Evolutionary conservation across 306 rosid genomes (phyloP).

Genomic region (Quillaja saponaria): DNA sequence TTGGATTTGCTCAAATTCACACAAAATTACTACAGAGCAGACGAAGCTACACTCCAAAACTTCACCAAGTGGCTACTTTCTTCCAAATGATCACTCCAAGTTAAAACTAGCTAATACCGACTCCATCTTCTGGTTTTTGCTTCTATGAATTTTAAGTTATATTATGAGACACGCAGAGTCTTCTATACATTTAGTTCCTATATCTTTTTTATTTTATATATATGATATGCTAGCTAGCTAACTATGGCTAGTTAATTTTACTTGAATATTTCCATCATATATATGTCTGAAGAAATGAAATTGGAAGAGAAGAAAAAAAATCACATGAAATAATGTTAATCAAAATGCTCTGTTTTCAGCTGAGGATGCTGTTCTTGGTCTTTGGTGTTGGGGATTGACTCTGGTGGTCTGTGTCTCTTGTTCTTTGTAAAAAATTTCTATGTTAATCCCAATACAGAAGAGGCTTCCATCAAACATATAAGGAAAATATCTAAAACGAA

Average conservation of each 20-base stretch:
- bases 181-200: too few species aligned
- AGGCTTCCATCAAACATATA: conserved; percentile 6
- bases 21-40: conserved; percentile 66
- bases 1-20: conserved; percentile 60
- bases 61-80: conserved; percentile 67
- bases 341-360: not conserved
- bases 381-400: conserved; percentile 6
- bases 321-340: too few species aligned
- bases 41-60: conserved; percentile 57
- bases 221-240: not conserved
- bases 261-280: not conserved
- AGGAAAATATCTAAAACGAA: conserved; percentile 40
- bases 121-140: too few species aligned
- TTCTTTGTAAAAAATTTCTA: conserved; percentile 4
- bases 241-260: too few species aligned
- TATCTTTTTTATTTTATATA: too few species aligned
- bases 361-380: not conserved
- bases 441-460: conserved; percentile 21
- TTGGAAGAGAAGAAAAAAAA: too few species aligned
- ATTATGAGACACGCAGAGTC: too few species aligned
- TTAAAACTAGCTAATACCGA: too few species aligned
- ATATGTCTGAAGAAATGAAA: too few species aligned
- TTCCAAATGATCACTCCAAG: conserved; percentile 21
- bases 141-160: not conserved
- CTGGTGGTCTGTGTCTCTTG: not conserved